Evolutionary conservation across 2,329 filamentous ascomycete species (phyloP).

Genomic region (Hymenoscyphus infarciens): DNA sequence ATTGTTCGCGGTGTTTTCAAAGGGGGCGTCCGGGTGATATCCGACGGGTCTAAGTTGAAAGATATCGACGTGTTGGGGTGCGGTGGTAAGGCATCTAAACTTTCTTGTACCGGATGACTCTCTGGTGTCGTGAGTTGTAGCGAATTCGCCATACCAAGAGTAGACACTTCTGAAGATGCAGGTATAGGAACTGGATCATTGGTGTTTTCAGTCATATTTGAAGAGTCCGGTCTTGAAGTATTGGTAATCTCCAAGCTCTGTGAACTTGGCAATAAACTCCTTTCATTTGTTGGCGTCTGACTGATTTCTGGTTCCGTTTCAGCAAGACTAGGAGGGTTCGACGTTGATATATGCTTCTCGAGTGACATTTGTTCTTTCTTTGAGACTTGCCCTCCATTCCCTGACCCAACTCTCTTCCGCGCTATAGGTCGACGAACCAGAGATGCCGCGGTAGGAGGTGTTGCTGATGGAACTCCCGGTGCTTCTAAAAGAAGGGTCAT

Average conservation of each 20-base stretch:
- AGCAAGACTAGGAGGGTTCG: background rate
- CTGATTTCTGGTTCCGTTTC: background rate
- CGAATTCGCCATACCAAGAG: background rate
- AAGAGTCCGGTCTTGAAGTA: background rate
- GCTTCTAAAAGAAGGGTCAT: background rate
- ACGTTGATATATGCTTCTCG: background rate
- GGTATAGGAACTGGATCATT: background rate
- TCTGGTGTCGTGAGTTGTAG: background rate
- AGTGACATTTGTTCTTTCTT: background rate
- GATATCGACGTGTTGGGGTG: background rate
- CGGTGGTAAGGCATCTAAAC: background rate
- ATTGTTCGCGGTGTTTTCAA: background rate
- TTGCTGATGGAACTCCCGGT: background rate
- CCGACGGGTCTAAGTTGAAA: background rate
- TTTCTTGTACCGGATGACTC: background rate
- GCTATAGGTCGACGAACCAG: background rate
- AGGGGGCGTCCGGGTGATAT: background rate
- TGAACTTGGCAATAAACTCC: background rate
- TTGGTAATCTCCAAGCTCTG: background rate
- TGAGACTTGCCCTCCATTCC: background rate
- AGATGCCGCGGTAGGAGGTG: background rate
- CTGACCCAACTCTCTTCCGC: conserved; percentile 1
- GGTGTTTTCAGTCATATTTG: background rate
- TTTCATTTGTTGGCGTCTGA: background rate
- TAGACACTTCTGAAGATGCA: background rate